A percentile compares a stretch with the other conserved stretches of the same genome.
phyloP scores from a whole-genome alignment of 495 filamentous ascomycete species.

The Bombardia bombarda region DNA sequence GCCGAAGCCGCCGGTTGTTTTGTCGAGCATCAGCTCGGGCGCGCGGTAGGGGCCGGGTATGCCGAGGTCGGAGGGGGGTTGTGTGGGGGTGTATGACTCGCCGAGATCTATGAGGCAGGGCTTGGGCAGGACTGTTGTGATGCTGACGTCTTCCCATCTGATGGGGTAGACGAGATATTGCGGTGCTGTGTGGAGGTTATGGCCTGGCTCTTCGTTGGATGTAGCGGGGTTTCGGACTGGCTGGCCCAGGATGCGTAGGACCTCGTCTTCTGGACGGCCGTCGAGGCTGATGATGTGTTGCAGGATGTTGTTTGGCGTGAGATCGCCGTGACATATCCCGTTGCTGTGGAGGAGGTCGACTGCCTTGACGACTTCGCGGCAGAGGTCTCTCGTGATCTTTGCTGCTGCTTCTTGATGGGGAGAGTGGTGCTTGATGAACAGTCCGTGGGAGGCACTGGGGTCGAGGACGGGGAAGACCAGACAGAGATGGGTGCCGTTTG shows the following conservation, averaged over 20 bases:
- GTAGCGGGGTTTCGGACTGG: conserved; percentile 9
- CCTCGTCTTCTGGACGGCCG: conserved; percentile 6
- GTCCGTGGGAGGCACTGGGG: conserved; percentile 14
- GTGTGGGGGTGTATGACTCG: conserved; percentile 11
- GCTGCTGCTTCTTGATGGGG: not conserved
- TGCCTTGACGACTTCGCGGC: conserved; percentile 13
- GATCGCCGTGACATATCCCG: conserved; percentile 22
- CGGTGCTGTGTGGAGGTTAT: conserved; percentile 12
- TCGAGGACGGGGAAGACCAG: conserved; percentile 23
- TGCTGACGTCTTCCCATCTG: conserved; percentile 7
- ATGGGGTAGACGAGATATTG: conserved; percentile 20
- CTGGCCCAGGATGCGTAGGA: conserved; percentile 17
- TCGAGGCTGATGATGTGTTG: not conserved
- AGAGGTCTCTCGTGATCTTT: conserved; percentile 10
- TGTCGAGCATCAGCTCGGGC: conserved; percentile 19
- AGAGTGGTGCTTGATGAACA: conserved; percentile 4
- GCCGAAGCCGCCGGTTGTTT: conserved; percentile 9
- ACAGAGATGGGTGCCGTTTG: conserved; percentile 26
- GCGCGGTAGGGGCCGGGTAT: conserved; percentile 19
- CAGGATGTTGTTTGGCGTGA: conserved; percentile 2
- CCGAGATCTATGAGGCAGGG: conserved; percentile 23
- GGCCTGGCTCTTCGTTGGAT: conserved; percentile 4
- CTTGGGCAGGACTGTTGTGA: conserved; percentile 2
- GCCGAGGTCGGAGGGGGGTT: conserved; percentile 10
- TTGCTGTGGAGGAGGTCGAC: conserved; percentile 18